phyloP scores from a whole-genome alignment of 805 yeast species.

The Pichia scutulata region DNA sequence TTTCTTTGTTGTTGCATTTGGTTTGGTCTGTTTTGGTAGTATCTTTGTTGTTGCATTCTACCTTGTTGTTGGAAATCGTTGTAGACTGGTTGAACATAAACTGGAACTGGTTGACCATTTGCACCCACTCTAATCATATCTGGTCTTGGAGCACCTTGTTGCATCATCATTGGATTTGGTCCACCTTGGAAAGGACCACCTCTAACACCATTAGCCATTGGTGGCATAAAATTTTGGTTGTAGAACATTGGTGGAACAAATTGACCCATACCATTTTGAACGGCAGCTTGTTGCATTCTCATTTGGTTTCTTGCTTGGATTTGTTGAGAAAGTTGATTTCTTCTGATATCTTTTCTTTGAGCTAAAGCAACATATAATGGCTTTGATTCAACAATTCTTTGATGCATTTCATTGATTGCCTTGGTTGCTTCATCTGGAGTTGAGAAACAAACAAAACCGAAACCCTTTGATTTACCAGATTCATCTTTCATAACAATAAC shows the following conservation, averaged over 20 bases:
- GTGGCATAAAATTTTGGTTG: slow-evolving; percentile 66
- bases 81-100: slow-evolving; percentile 80
- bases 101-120: slow-evolving; percentile 75
- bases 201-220: slow-evolving; percentile 51
- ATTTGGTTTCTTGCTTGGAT: slow-evolving; percentile 96
- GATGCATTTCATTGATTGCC: slow-evolving; percentile 98
- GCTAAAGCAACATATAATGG: slow-evolving; percentile 98
- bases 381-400: slow-evolving; percentile 88
- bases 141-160: slow-evolving; percentile 59
- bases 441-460: slow-evolving; percentile 97
- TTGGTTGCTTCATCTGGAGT: slow-evolving; percentile 98
- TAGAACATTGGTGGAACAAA: slow-evolving; percentile 82
- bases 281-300: slow-evolving; percentile 96
- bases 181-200: slow-evolving; percentile 66
- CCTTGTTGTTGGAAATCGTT: slow-evolving; percentile 55
- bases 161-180: slow-evolving; percentile 71
- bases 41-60: slow-evolving; percentile 34
- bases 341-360: slow-evolving; percentile 97
- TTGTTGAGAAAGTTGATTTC: slow-evolving; percentile 95
- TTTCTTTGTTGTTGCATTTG: slow-evolving; percentile 21
- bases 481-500: slow-evolving; percentile 96
- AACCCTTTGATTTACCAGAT: slow-evolving; percentile 91
- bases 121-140: slow-evolving; percentile 60
- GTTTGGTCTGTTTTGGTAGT: slow-evolving; percentile 39
- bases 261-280: slow-evolving; percentile 79